phyloP scores from a whole-genome alignment of 2,329 filamentous ascomycete genomes.

The Hymenoscyphus infarciens region DNA sequence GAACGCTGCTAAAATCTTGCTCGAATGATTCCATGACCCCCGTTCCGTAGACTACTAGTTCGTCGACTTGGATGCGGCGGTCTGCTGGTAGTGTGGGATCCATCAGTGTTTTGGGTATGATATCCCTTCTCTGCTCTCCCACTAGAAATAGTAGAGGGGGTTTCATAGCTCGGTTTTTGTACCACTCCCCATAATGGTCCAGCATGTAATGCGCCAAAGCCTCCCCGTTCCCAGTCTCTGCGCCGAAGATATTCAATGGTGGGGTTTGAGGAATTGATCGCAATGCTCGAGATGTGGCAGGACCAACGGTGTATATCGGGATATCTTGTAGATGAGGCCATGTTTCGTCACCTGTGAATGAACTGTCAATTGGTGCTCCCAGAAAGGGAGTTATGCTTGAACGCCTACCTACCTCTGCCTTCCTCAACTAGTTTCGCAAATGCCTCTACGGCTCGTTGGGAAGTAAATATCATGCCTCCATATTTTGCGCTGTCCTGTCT shows the following conservation, averaged over 20 bases:
- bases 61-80: slow-evolving; percentile 63
- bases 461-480: slow-evolving; percentile 80
- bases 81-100: slow-evolving; percentile 46
- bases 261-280: slow-evolving; percentile 49
- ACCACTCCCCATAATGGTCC: slow-evolving; percentile 64
- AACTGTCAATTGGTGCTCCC: not conserved
- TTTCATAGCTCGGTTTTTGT: slow-evolving; percentile 42
- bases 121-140: slow-evolving; percentile 82
- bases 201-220: slow-evolving; percentile 75
- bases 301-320: slow-evolving; percentile 73
- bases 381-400: not conserved
- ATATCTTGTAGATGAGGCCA: slow-evolving; percentile 57
- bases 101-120: slow-evolving; percentile 81
- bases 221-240: slow-evolving; percentile 82
- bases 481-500: slow-evolving; percentile 44
- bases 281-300: slow-evolving; percentile 75
- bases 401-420: slow-evolving; percentile 24
- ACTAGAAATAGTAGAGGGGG: slow-evolving; percentile 79
- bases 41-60: slow-evolving; percentile 84
- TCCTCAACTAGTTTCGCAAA: slow-evolving; percentile 62
- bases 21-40: slow-evolving; percentile 77
- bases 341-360: slow-evolving; percentile 17
- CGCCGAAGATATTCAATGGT: slow-evolving; percentile 65
- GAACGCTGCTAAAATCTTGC: slow-evolving; percentile 53
- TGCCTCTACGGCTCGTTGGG: slow-evolving; percentile 77